Evolutionary conservation across 2,329 filamentous ascomycete species (phyloP).

Genomic region (Alternaria rosae): DNA sequence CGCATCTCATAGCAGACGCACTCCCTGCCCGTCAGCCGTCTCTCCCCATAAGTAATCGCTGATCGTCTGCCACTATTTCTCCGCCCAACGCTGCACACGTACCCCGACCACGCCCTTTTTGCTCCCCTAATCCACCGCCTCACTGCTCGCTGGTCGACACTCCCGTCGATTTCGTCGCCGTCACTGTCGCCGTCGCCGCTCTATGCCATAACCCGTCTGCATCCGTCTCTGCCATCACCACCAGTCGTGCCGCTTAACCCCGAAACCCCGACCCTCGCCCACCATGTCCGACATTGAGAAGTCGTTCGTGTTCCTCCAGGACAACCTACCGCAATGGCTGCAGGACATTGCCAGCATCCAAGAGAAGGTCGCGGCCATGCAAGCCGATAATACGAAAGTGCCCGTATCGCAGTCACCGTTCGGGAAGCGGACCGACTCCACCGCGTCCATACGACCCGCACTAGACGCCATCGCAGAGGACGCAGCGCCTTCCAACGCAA

Average conservation of each 20-base stretch:
- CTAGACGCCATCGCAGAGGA: slow-evolving; percentile 35
- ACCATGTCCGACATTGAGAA: slow-evolving; percentile 50
- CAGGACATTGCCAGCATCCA: slow-evolving; percentile 41
- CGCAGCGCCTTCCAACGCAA: slow-evolving; percentile 16
- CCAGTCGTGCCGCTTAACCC: slow-evolving; percentile 1
- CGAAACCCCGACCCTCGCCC: slow-evolving; percentile 7
- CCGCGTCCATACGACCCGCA: slow-evolving; percentile 44
- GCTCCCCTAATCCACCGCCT: not conserved
- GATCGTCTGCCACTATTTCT: slow-evolving; percentile 15
- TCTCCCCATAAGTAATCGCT: slow-evolving; percentile 34
- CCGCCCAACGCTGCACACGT: slow-evolving; percentile 3
- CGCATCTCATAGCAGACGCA: slow-evolving; percentile 29
- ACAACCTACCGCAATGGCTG: slow-evolving; percentile 51
- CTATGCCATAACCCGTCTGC: slow-evolving; percentile 8
- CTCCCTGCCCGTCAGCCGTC: slow-evolving; percentile 33
- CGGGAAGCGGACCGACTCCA: slow-evolving; percentile 45
- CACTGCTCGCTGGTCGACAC: slow-evolving; percentile 25
- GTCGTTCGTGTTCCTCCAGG: slow-evolving; percentile 48
- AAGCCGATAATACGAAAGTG: slow-evolving; percentile 41
- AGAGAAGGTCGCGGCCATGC: slow-evolving; percentile 45
- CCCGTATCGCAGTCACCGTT: slow-evolving; percentile 37
- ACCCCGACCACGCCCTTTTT: not conserved
- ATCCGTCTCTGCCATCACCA: slow-evolving; percentile 3
- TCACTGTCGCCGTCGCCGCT: not conserved
- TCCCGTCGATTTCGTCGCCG: slow-evolving; percentile 5